phyloP scores from a whole-genome alignment of 1,139 yeast genomes.

The Suhomyces yuchorum region DNA sequence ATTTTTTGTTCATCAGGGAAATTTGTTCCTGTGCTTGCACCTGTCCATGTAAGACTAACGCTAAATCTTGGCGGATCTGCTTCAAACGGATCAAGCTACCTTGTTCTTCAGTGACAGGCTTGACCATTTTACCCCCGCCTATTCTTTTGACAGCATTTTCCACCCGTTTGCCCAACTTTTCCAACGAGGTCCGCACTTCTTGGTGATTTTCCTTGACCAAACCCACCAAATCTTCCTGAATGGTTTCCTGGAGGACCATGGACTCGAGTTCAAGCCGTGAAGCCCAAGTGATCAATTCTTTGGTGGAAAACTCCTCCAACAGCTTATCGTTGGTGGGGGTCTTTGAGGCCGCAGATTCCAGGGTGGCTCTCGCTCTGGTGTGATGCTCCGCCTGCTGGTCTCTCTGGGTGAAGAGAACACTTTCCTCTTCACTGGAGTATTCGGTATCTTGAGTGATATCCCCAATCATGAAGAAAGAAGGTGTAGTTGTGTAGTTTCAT shows the following conservation, averaged over 20 bases:
- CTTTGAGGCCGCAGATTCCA: not conserved
- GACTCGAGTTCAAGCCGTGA: constrained; percentile 38
- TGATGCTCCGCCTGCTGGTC: not conserved
- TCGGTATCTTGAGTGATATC: constrained; percentile 19
- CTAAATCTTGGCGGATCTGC: not conserved
- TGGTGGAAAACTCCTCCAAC: not conserved
- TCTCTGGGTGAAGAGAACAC: constrained; percentile 11
- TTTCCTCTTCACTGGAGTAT: constrained; percentile 25
- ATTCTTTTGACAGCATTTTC: not conserved
- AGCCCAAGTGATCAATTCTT: constrained; percentile 30
- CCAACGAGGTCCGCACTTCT: not conserved
- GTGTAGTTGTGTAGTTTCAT: not conserved
- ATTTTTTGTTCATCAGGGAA: not conserved
- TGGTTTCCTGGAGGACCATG: constrained; percentile 27
- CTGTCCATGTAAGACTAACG: not conserved
- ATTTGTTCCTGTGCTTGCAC: not conserved
- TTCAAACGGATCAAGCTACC: not conserved
- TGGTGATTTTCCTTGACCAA: constrained; percentile 6
- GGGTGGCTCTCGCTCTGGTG: not conserved
- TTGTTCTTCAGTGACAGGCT: not conserved
- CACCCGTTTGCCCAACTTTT: not conserved
- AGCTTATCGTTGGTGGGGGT: constrained; percentile 2
- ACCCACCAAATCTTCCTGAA: constrained; percentile 9
- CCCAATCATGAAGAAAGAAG: not conserved
- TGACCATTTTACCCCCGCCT: not conserved